These are phyloP conservation scores for Chlorella variabilis DNA, from an alignment of 163 green algal species.

Conservation along the genomic window DNA sequence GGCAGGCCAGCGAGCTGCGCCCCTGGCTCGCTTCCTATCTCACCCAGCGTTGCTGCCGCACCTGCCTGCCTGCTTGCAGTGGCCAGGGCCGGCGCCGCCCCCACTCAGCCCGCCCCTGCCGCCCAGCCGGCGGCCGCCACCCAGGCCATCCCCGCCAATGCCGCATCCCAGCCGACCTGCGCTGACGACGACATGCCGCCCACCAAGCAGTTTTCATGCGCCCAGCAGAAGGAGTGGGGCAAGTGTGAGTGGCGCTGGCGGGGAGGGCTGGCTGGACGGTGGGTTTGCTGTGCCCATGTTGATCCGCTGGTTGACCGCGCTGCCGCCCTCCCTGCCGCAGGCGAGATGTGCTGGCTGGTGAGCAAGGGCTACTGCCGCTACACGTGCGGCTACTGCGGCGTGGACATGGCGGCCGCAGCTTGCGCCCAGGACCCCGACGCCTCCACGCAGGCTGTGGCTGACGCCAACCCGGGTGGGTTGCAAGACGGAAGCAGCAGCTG, in stretches of 20 bases:
- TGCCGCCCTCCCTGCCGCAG: too few species aligned
- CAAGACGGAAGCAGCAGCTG: too few species aligned
- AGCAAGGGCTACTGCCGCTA: neutral
- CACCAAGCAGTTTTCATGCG: slow-evolving; percentile 12
- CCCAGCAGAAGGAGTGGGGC: slow-evolving; percentile 37
- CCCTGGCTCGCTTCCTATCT: neutral
- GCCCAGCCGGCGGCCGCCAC: too few species aligned
- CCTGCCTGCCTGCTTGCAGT: neutral
- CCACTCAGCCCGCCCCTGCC: neutral
- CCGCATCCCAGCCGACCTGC: slow-evolving; percentile 1
- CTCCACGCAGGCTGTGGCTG: neutral
- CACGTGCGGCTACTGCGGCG: neutral
- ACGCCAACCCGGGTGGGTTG: neutral
- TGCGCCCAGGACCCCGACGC: neutral
- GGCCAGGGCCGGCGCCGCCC: neutral
- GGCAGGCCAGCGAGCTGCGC: neutral
- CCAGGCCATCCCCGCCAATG: neutral
- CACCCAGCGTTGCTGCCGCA: neutral
- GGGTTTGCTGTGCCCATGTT: too few species aligned
- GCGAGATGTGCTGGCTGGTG: neutral
- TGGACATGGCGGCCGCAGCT: neutral
- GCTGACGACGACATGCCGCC: slow-evolving; percentile 25
- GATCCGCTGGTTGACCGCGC: too few species aligned
- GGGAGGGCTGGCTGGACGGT: neutral
- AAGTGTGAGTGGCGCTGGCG: slow-evolving; percentile 18